phyloP scores from a whole-genome alignment of 1,284 basidiomycete species.

The Malassezia psittaci region DNA sequence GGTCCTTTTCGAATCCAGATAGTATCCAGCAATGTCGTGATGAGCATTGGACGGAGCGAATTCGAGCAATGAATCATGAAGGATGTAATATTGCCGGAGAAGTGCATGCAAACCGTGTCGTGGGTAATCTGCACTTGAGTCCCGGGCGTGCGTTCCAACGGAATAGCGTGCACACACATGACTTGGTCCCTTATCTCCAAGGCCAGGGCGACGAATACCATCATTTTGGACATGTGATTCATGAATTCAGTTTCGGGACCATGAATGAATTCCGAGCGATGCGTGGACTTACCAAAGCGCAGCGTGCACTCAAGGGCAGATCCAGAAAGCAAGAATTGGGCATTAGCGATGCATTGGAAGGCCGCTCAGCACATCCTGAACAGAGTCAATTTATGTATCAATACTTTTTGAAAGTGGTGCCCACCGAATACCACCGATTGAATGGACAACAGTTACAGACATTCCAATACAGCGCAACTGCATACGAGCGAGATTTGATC shows the following conservation, averaged over 20 bases:
- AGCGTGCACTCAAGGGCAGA: conserved; percentile 6
- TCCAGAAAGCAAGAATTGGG: conserved; percentile 60
- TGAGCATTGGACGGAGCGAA: conserved; percentile 89
- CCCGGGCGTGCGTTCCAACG: conserved; percentile 88
- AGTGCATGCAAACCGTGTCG: conserved; percentile 89
- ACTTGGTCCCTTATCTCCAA: conserved; percentile 82
- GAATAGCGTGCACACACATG: conserved; percentile 70
- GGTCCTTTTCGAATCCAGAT: conserved; percentile 86
- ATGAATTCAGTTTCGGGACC: conserved; percentile 62
- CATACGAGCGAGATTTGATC: conserved; percentile 74
- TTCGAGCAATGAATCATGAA: conserved; percentile 81
- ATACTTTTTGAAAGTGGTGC: conserved; percentile 75
- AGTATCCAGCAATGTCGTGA: conserved; percentile 77
- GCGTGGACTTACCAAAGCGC: not conserved
- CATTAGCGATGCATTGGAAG: conserved; percentile 72
- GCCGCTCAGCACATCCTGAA: conserved; percentile 56
- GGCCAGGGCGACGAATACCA: conserved; percentile 38
- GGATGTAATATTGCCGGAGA: conserved; percentile 87
- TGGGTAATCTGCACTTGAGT: conserved; percentile 50
- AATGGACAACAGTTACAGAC: conserved; percentile 54
- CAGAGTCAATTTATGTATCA: conserved; percentile 50
- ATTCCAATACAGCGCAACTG: conserved; percentile 86
- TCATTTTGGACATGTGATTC: conserved; percentile 83
- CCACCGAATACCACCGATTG: conserved; percentile 33
- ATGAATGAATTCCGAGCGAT: conserved; percentile 26